phyloP scores from a whole-genome alignment of 495 filamentous ascomycete genomes.

The Podospora conica region DNA sequence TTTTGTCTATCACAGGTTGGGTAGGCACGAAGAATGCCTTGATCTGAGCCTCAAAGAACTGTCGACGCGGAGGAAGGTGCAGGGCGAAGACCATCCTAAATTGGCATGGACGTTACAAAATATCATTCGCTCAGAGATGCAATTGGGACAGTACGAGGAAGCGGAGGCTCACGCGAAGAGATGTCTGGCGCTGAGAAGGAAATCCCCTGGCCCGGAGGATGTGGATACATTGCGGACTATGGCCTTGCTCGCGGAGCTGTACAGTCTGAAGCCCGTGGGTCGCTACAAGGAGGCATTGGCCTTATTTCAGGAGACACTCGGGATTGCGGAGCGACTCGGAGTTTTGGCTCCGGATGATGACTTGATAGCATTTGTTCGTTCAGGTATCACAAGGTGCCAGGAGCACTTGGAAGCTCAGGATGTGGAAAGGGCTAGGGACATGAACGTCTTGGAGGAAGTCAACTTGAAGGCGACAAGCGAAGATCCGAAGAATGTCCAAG shows the following conservation, averaged over 20 bases:
- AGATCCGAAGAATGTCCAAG: background rate
- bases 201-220: background rate
- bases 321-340: background rate
- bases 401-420: no score
- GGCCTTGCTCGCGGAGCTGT: background rate
- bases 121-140: background rate
- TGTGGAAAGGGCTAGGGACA: no score
- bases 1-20: background rate
- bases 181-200: background rate
- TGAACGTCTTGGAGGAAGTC: no score
- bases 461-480: background rate
- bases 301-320: background rate
- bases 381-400: no score
- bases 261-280: background rate
- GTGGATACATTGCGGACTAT: rapidly evolving
- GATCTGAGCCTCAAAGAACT: background rate
- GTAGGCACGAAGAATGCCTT: background rate
- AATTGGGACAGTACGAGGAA: background rate
- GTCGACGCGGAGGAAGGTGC: background rate
- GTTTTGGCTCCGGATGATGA: background rate
- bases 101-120: background rate
- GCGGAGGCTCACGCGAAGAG: background rate
- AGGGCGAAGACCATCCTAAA: background rate
- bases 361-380: background rate
- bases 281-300: background rate